These are phyloP conservation scores for Phanerochaete carnosa DNA, from an alignment of 768 basidiomycete genomes.

Conservation along the genomic window DNA sequence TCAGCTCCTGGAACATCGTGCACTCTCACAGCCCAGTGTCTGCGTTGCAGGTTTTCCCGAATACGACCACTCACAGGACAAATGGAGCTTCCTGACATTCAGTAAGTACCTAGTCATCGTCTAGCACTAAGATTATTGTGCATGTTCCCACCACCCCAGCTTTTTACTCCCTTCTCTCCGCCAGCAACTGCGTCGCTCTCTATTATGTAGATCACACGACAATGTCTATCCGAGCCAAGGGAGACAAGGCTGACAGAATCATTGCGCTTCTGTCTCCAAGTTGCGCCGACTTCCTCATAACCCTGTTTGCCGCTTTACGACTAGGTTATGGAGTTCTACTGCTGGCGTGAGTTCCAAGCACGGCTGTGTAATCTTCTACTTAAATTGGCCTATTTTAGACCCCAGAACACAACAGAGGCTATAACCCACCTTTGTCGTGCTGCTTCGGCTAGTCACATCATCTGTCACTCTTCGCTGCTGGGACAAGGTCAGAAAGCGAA, in stretches of 20 bases:
- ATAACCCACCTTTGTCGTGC: slow-evolving; percentile 4
- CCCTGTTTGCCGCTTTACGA: slow-evolving; percentile 5
- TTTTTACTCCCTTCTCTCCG: not conserved
- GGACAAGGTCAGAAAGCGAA: slow-evolving; percentile 1
- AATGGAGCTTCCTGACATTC: slow-evolving; percentile 1
- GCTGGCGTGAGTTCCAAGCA: slow-evolving; percentile 5
- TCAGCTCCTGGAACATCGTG: slow-evolving; percentile 6
- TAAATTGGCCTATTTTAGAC: not conserved
- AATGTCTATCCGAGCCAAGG: not conserved
- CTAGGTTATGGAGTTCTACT: slow-evolving; percentile 9
- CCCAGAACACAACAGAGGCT: slow-evolving; percentile 9
- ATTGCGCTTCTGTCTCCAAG: slow-evolving; percentile 8
- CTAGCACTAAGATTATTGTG: not conserved
- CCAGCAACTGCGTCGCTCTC: not conserved
- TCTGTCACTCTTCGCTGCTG: slow-evolving; percentile 4
- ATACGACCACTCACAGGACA: not conserved
- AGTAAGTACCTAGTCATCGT: slow-evolving; percentile 2
- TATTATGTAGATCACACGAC: not conserved
- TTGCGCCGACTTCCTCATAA: slow-evolving; percentile 9
- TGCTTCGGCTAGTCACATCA: slow-evolving; percentile 3
- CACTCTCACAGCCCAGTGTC: not conserved
- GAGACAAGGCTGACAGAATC: not conserved
- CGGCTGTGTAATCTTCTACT: too few relatives aligned
- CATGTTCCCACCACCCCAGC: not conserved
- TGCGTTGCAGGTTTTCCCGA: slow-evolving; percentile 9